Evolutionary conservation across 2,329 filamentous ascomycete species (phyloP), one percentile per base, ranked within the genome.

Genomic region (Colletotrichum costaricense): DNA sequence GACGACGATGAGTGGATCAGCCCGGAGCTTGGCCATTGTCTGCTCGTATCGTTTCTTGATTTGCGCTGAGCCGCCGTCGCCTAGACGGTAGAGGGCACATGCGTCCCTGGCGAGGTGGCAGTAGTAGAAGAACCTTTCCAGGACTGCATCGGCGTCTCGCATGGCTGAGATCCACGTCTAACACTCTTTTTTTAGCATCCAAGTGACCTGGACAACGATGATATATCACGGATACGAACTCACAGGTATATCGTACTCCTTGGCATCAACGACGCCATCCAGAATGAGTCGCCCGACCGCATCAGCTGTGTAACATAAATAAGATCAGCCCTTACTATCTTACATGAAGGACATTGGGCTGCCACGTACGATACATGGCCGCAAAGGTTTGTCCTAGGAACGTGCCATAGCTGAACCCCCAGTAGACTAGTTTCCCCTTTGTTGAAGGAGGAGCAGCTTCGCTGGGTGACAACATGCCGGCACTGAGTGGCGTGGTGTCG

Each of bases 141-240:
- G 82, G 19, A 85, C 82, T 63, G 84, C 79, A 68, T 90, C 88
- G 42, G 85, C 82, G 72, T 89, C 85, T 55, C 79, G 75, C 9
- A 86, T 76, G 49, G 82, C 83, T 14, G 81, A 81, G 5, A 76
- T 79, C 83, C 82, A 86, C 56, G 58, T 49, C 73, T 75, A 16
- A 26, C 14, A 6, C 33, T 2, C 38, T 38, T 2, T 33, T 26
- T 16, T 72, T n/a, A 73, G 49, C 12, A 60, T 58, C 8, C 30
- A 38, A 28, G 9, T 19, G 14, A 26, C 7, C 14, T 22, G 14
- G 19, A 30, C 14, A n/a, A n/a, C 19, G 19, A 5, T 7, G 2
- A 19, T 26, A 46, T 7, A 5, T 7, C 12, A 14, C 12, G 16
- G 22, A 14, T 14, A 22, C 4, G 55, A 26, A 59, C 72, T 75